A percentile compares a stretch with the other conserved stretches of the same genome.
phyloP scores from a whole-genome alignment of 2,329 filamentous ascomycete species.

The Neodidymelliopsis sp. region DNA sequence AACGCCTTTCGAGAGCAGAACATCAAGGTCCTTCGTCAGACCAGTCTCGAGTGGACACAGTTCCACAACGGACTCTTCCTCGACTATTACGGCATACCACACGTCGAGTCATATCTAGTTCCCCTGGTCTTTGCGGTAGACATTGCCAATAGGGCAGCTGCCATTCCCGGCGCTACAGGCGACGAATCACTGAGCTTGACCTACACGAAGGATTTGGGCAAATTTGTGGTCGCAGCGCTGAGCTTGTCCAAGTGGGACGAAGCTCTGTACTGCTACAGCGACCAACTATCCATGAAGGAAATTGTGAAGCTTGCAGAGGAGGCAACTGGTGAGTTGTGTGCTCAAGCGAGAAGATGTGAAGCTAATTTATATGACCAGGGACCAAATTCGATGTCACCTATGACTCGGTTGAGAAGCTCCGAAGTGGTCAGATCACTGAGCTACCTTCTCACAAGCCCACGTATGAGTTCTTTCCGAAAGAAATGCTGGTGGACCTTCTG shows the following conservation, averaged over 20 bases:
- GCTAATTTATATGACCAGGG: no score
- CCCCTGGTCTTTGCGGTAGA: slow-evolving; percentile 24
- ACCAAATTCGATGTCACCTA: slow-evolving; percentile 26
- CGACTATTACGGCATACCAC: slow-evolving; percentile 42
- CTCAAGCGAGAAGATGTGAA: no score
- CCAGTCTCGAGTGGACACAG: slow-evolving; percentile 35
- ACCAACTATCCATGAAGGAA: slow-evolving; percentile 56
- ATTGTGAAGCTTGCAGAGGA: slow-evolving; percentile 54
- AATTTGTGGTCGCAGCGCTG: slow-evolving; percentile 23
- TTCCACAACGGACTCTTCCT: slow-evolving; percentile 39
- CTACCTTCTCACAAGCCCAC: slow-evolving; percentile 20
- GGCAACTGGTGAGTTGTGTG: slow-evolving; percentile 29
- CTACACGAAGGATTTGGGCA: slow-evolving; percentile 28
- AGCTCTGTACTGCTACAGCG: slow-evolving; percentile 39
- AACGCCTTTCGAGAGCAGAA: slow-evolving; percentile 16
- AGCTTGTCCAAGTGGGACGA: slow-evolving; percentile 45
- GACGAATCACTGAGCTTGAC: slow-evolving; percentile 23
- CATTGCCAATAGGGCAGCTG: slow-evolving; percentile 22
- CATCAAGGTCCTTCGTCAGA: slow-evolving; percentile 24
- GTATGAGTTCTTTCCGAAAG: slow-evolving; percentile 29
- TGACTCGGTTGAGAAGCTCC: slow-evolving; percentile 25
- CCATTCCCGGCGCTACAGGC: slow-evolving; percentile 26
- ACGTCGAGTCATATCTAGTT: slow-evolving; percentile 25
- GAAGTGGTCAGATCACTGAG: slow-evolving; percentile 22
- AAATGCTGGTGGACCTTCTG: slow-evolving; percentile 13